phyloP scores from a whole-genome alignment of 2,329 filamentous ascomycete species.

The Cladosporium halotolerans region DNA sequence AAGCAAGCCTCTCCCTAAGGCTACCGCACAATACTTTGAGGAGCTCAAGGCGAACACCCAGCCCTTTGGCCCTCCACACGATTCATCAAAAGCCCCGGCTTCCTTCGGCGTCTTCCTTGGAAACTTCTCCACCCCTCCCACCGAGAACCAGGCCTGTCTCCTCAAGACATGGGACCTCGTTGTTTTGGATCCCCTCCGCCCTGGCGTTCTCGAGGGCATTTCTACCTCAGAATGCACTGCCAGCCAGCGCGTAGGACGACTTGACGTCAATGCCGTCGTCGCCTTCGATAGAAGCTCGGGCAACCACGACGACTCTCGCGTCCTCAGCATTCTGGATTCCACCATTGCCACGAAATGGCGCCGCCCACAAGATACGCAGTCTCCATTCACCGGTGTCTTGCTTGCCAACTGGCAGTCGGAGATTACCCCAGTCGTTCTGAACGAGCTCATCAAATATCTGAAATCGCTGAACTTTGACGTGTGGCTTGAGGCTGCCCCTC shows the following conservation, averaged over 20 bases:
- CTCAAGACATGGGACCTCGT: slow-evolving; percentile 23
- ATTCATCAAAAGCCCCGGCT: slow-evolving; percentile 11
- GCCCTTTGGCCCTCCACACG: slow-evolving; percentile 10
- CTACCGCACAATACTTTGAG: slow-evolving; percentile 8
- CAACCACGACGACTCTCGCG: slow-evolving; percentile 1
- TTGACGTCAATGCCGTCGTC: slow-evolving; percentile 12
- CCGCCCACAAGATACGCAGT: slow-evolving; percentile 28
- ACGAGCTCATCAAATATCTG: slow-evolving; percentile 30
- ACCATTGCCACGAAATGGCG: slow-evolving; percentile 17
- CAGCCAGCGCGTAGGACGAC: slow-evolving; percentile 20
- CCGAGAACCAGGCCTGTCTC: slow-evolving; percentile 15
- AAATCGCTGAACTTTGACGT: slow-evolving; percentile 34
- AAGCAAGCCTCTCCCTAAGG: slow-evolving; percentile 3
- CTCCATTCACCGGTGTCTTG: slow-evolving; percentile 36
- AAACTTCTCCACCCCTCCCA: slow-evolving; percentile 18
- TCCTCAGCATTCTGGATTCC: slow-evolving; percentile 12
- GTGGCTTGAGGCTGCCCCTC: slow-evolving; percentile 38
- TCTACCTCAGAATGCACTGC: slow-evolving; percentile 19
- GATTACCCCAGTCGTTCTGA: slow-evolving; percentile 27
- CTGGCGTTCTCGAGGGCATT: slow-evolving; percentile 17
- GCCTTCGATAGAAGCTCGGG: slow-evolving; percentile 8
- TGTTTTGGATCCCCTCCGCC: slow-evolving; percentile 20
- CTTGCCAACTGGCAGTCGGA: slow-evolving; percentile 37
- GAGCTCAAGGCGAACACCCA: slow-evolving; percentile 12
- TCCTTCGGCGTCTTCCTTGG: slow-evolving; percentile 28